phyloP scores from a whole-genome alignment of 805 yeast genomes.

The Sporopachydermia quercuum region DNA sequence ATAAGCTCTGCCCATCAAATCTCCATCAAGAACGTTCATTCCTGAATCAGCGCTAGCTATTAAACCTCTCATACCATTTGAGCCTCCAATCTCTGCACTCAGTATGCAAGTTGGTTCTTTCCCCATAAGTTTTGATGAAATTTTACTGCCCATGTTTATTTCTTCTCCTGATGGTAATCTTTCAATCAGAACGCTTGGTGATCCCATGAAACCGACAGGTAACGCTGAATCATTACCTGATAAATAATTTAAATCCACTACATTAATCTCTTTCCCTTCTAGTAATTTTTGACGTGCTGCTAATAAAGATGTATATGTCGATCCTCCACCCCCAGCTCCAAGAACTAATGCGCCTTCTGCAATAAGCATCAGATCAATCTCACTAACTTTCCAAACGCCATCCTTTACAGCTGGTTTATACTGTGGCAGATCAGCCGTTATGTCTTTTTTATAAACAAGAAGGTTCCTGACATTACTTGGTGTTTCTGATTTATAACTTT shows the following conservation, averaged over 20 bases:
- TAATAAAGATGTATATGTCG: constrained; percentile 26
- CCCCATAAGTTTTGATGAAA: too few relatives aligned
- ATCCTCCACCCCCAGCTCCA: constrained; percentile 40
- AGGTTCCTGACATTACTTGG: constrained; percentile 5
- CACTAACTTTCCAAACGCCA: constrained; percentile 25
- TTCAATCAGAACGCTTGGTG: constrained; percentile 40
- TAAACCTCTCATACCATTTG: too few relatives aligned
- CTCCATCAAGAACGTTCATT: too few relatives aligned
- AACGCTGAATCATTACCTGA: constrained; percentile 14
- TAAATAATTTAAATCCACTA: constrained; percentile 23
- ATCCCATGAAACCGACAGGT: constrained; percentile 27
- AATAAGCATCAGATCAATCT: constrained; percentile 25
- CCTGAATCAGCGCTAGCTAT: too few relatives aligned
- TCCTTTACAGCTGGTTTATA: constrained; percentile 20
- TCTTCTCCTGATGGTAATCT: too few relatives aligned
- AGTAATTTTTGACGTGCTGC: constrained; percentile 21
- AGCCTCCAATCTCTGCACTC: too few relatives aligned
- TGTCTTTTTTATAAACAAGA: constrained; percentile 2
- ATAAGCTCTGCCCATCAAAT: constrained; percentile 35
- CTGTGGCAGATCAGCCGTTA: constrained; percentile 7
- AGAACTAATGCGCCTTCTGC: constrained; percentile 31
- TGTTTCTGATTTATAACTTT: constrained; percentile 4
- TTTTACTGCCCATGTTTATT: too few relatives aligned
- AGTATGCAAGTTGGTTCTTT: too few relatives aligned
- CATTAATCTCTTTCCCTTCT: constrained; percentile 20